Evolutionary conservation across 1,139 yeast species (phyloP).

Genomic region (Magnusiomyces starmeri): DNA sequence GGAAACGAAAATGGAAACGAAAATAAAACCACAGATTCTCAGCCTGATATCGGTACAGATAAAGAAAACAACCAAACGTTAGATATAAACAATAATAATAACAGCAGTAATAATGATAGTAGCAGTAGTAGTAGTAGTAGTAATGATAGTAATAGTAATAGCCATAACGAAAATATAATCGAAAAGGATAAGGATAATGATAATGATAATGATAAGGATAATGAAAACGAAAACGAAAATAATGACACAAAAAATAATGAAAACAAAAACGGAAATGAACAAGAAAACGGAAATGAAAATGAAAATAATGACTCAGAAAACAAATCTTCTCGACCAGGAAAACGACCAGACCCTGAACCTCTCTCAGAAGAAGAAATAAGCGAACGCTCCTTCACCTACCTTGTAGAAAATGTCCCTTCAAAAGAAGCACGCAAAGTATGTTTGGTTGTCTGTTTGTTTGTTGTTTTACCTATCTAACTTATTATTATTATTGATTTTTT

Average conservation of each 20-base stretch:
- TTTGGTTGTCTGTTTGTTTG: background rate
- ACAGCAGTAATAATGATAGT: too few species aligned
- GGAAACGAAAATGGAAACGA: too few species aligned
- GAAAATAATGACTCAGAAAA: background rate
- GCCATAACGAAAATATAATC: too few species aligned
- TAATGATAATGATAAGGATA: too few species aligned
- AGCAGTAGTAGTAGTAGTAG: too few species aligned
- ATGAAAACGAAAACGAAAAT: background rate
- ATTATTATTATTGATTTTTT: background rate
- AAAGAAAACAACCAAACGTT: too few species aligned
- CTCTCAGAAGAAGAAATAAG: slow-evolving; percentile 13
- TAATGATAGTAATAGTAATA: too few species aligned
- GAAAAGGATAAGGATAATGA: too few species aligned
- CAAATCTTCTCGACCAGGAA: background rate
- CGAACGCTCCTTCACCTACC: slow-evolving; percentile 13
- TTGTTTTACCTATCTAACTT: background rate
- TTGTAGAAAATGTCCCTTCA: slow-evolving; percentile 14
- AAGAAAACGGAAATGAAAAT: background rate
- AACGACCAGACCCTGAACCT: slow-evolving; percentile 5
- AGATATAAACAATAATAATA: too few species aligned
- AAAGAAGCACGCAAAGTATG: slow-evolving; percentile 15
- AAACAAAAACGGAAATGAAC: background rate
- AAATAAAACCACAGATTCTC: too few species aligned
- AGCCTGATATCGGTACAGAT: too few species aligned
- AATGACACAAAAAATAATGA: background rate